These are phyloP conservation scores for Herpetospermum pedunculosum DNA, from an alignment of 306 rosid genomes.

Conservation along the genomic window DNA sequence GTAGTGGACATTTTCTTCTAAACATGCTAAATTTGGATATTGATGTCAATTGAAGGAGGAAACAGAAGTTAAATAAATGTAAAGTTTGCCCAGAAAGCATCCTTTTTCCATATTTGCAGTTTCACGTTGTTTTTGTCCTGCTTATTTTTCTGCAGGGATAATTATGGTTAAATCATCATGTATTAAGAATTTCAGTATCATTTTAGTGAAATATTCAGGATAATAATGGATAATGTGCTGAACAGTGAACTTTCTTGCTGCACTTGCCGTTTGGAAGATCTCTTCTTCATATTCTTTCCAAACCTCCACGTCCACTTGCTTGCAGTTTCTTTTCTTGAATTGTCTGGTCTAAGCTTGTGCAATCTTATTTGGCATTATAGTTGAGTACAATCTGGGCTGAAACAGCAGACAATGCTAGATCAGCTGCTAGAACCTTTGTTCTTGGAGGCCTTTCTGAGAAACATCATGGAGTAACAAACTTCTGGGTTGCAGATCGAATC, in stretches of 20 bases:
- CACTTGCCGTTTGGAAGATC: not conserved
- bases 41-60: not conserved
- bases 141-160: not conserved
- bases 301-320: not conserved
- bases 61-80: not conserved
- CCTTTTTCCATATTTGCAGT: not conserved
- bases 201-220: not conserved
- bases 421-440: slow-evolving; percentile 76
- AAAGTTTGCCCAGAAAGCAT: not conserved
- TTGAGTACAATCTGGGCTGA: slow-evolving; percentile 99
- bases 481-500: slow-evolving; percentile 82
- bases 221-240: not conserved
- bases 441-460: slow-evolving; percentile 90
- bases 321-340: not conserved
- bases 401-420: slow-evolving; percentile 93
- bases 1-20: not conserved
- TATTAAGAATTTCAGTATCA: not conserved
- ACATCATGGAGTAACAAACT: slow-evolving; percentile 60
- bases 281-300: not conserved
- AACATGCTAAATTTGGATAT: not conserved
- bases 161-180: not conserved
- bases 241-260: not conserved
- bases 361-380: slow-evolving; percentile 23
- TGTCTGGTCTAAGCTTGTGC: not conserved
- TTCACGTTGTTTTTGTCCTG: not conserved